These are phyloP conservation scores for Sicyos edulis DNA, from an alignment of 306 rosid species.

Conservation along the genomic window DNA sequence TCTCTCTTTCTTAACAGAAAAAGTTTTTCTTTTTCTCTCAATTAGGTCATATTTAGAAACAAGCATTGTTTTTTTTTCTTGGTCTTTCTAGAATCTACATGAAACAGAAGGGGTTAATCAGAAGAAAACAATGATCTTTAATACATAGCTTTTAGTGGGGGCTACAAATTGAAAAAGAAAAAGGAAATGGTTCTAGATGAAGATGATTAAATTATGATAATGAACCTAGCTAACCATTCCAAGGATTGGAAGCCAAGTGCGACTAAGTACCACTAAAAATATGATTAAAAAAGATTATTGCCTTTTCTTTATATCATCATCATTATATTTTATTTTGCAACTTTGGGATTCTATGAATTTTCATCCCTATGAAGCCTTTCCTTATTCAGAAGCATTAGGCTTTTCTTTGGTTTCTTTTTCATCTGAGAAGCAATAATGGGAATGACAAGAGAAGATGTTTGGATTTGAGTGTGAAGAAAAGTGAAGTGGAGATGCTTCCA, in stretches of 20 bases:
- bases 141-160: slow-evolving; percentile 38
- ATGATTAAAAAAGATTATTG: slow-evolving; percentile 29
- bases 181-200: slow-evolving; percentile 25
- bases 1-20: background rate
- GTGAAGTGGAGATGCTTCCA: slow-evolving; percentile 2
- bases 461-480: background rate
- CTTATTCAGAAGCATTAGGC: no score
- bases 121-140: slow-evolving; percentile 23
- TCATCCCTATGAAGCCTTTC: no score
- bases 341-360: no score
- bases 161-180: slow-evolving; percentile 40
- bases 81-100: slow-evolving; percentile 7
- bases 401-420: no score
- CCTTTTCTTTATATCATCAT: background rate
- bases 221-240: slow-evolving; percentile 24
- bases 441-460: background rate
- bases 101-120: slow-evolving; percentile 19
- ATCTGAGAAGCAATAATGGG: no score
- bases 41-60: slow-evolving; percentile 8
- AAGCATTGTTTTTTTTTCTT: slow-evolving; percentile 5
- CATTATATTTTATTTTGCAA: background rate
- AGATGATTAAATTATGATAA: slow-evolving; percentile 20
- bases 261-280: slow-evolving; percentile 18
- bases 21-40: slow-evolving; percentile 1
- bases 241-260: slow-evolving; percentile 35